Evolutionary conservation across 148 eudicot species (phyloP).

Genomic region (Dianthus caryophyllus): DNA sequence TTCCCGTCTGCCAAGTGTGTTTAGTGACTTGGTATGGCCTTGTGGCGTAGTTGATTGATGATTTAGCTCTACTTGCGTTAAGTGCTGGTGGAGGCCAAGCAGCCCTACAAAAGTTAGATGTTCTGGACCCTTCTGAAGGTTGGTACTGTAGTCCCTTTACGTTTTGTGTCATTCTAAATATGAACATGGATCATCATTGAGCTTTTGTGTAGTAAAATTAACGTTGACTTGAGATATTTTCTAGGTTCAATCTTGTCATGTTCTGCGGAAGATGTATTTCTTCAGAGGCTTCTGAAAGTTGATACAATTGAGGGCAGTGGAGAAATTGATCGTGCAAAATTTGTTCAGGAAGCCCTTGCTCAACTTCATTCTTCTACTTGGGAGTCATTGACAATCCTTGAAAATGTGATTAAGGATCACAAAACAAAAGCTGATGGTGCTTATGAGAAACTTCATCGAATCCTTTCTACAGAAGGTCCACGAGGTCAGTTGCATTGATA

Average conservation of each 20-base stretch:
- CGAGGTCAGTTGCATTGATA: slow-evolving; percentile 10
- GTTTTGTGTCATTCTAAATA: neutral
- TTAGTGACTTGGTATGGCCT: slow-evolving; percentile 9
- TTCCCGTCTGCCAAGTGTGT: neutral
- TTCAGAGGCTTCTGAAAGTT: slow-evolving; percentile 63
- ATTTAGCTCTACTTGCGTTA: slow-evolving; percentile 64
- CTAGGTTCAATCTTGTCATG: slow-evolving; percentile 64
- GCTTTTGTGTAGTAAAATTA: neutral
- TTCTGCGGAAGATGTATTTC: slow-evolving; percentile 72
- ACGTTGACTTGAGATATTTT: slow-evolving; percentile 17
- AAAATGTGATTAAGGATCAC: slow-evolving; percentile 54
- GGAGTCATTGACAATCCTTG: slow-evolving; percentile 50
- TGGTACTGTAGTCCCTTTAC: slow-evolving; percentile 10
- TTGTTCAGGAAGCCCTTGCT: slow-evolving; percentile 53
- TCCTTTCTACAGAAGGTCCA: slow-evolving; percentile 64
- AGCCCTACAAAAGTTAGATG: slow-evolving; percentile 50
- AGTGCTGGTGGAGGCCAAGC: slow-evolving; percentile 65
- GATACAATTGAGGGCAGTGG: slow-evolving; percentile 34
- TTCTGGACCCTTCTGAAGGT: slow-evolving; percentile 61
- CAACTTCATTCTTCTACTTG: slow-evolving; percentile 53
- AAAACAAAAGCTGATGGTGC: slow-evolving; percentile 38
- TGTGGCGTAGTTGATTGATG: slow-evolving; percentile 61
- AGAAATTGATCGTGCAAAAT: slow-evolving; percentile 33
- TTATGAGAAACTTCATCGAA: slow-evolving; percentile 43
- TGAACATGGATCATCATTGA: neutral